These are phyloP conservation scores for Penicillium nordicum DNA, from an alignment of 2,329 filamentous ascomycete genomes.

Conservation along the genomic window DNA sequence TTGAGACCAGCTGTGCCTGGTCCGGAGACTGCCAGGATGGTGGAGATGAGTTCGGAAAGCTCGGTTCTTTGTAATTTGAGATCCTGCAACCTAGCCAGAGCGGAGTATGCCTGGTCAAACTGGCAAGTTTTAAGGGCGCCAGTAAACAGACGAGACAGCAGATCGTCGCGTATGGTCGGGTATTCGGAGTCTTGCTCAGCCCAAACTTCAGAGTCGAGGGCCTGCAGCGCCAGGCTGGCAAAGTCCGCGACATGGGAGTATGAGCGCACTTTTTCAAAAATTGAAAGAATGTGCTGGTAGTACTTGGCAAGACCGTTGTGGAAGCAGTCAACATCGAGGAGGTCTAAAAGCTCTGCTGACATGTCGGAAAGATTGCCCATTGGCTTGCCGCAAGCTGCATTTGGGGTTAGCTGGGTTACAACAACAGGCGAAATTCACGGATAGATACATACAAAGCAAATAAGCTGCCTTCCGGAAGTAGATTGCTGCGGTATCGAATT, in stretches of 20 bases:
- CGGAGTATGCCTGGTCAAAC: constrained; percentile 78
- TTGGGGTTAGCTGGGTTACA: constrained; percentile 18
- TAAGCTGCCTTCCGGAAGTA: constrained; percentile 81
- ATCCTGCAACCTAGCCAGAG: constrained; percentile 70
- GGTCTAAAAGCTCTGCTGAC: constrained; percentile 65
- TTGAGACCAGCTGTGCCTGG: constrained; percentile 48
- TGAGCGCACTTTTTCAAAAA: constrained; percentile 75
- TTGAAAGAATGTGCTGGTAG: constrained; percentile 76
- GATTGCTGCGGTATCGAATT: constrained; percentile 68
- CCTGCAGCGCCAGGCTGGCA: constrained; percentile 69
- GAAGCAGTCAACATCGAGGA: constrained; percentile 66
- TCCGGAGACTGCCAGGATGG: constrained; percentile 41
- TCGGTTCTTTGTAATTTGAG: constrained; percentile 67
- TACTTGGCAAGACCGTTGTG: constrained; percentile 76
- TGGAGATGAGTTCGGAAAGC: constrained; percentile 62
- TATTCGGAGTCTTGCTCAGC: constrained; percentile 38
- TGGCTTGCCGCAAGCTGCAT: constrained; percentile 43
- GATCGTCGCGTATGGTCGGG: constrained; percentile 57
- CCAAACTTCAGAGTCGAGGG: constrained; percentile 41
- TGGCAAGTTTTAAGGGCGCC: constrained; percentile 74
- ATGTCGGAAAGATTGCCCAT: constrained; percentile 45
- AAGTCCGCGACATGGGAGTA: constrained; percentile 84
- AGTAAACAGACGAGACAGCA: constrained; percentile 80
- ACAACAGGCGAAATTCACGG: neutral
- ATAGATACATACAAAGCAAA: constrained; percentile 66